A percentile compares a stretch with the other conserved stretches of the same genome.
phyloP scores from a whole-genome alignment of 2,329 filamentous ascomycete species.

The Alternaria infectoria region DNA sequence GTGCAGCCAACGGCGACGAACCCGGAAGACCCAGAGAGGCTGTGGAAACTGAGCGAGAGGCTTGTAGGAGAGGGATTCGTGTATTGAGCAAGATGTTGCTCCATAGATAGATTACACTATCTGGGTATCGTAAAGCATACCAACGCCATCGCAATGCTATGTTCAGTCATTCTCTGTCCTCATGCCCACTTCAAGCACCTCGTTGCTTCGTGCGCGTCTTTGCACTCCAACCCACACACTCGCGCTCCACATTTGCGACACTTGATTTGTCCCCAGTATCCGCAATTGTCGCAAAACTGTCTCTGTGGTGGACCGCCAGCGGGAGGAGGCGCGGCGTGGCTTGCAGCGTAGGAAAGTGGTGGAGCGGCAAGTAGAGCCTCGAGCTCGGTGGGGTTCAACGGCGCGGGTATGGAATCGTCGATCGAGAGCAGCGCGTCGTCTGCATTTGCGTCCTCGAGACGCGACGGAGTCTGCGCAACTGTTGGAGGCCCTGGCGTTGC shows the following conservation, averaged over 20 bases:
- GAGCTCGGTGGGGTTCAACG: conserved; percentile 68
- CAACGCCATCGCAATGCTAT: neutral
- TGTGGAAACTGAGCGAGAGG: conserved; percentile 44
- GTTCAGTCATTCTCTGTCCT: neutral
- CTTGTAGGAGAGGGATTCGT: conserved; percentile 37
- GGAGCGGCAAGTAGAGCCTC: conserved; percentile 67
- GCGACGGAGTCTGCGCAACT: conserved; percentile 8
- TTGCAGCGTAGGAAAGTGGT: conserved; percentile 72
- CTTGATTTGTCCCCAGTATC: conserved; percentile 78
- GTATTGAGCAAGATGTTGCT: conserved; percentile 18
- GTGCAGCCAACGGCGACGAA: conserved; percentile 27
- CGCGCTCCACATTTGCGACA: conserved; percentile 80
- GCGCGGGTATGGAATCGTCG: conserved; percentile 62
- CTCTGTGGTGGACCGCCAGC: conserved; percentile 59
- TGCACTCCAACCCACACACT: conserved; percentile 78
- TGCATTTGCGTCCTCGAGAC: conserved; percentile 20
- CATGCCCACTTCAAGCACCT: conserved; percentile 55
- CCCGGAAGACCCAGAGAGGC: conserved; percentile 31
- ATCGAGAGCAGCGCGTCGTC: conserved; percentile 62
- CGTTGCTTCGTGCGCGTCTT: conserved; percentile 74
- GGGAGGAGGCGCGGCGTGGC: conserved; percentile 53
- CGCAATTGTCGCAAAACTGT: conserved; percentile 78
- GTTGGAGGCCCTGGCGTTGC: conserved; percentile 29
- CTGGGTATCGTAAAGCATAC: conserved; percentile 21
- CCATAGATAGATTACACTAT: neutral